Conservation (phyloP, 2,329 filamentous ascomycete species). For the Sodiomyces alkalinus region DNA sequence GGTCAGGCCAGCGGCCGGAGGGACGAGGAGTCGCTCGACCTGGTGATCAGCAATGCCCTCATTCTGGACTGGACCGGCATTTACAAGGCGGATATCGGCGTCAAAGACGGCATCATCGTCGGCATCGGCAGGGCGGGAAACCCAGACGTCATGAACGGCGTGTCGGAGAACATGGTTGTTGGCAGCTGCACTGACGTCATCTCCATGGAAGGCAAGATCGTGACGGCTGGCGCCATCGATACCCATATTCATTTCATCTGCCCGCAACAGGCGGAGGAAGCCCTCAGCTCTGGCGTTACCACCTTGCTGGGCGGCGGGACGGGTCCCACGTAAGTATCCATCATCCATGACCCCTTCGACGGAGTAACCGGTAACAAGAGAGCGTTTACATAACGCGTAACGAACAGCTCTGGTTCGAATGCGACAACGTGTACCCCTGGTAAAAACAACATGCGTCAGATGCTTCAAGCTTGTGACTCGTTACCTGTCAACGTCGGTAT, state of each 20-base stretch:
- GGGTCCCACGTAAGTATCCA: conserved; percentile 53
- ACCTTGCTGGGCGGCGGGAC: conserved; percentile 85
- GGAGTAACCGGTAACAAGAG: too few relatives aligned
- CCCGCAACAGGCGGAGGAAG: conserved; percentile 76
- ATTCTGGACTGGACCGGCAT: conserved; percentile 87
- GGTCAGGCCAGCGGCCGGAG: conserved; percentile 70
- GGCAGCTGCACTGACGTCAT: conserved; percentile 86
- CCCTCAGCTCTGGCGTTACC: conserved; percentile 73
- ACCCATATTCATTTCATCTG: conserved; percentile 91
- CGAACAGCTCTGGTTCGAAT: conserved; percentile 62
- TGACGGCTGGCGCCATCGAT: conserved; percentile 83
- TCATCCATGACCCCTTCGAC: not conserved
- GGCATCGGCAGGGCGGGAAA: conserved; percentile 92
- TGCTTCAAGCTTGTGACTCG: conserved; percentile 74
- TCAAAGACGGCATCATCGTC: conserved; percentile 74
- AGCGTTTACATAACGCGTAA: conserved; percentile 9
- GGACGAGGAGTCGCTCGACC: conserved; percentile 60
- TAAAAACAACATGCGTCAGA: conserved; percentile 66
- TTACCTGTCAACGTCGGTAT: conserved; percentile 81
- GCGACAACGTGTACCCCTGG: conserved; percentile 91
- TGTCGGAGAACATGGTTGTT: conserved; percentile 62
- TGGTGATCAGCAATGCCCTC: conserved; percentile 78
- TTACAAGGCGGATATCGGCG: conserved; percentile 91
- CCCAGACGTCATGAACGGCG: conserved; percentile 90
- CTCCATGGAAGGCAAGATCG: conserved; percentile 76